Evolutionary conservation across 768 basidiomycete species (phyloP).

Genomic region (Boletus bicolor): DNA sequence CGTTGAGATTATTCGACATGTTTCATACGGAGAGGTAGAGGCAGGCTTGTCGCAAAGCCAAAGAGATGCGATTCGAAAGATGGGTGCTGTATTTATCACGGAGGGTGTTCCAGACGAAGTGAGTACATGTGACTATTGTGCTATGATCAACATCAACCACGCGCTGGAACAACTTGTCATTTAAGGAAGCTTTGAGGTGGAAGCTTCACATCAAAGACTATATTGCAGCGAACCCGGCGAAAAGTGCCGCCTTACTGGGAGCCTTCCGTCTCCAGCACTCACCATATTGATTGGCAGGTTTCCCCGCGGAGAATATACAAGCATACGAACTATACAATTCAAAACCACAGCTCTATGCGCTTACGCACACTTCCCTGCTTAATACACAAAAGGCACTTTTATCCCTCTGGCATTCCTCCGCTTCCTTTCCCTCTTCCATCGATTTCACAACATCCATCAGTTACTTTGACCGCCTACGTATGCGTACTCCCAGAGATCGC

Average conservation of each 20-base stretch:
- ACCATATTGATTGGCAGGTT: slow-evolving; percentile 40
- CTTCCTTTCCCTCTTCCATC: slow-evolving; percentile 40
- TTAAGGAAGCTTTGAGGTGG: slow-evolving; percentile 58
- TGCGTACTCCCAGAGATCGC: slow-evolving; percentile 67
- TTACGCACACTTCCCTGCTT: slow-evolving; percentile 60
- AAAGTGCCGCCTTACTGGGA: slow-evolving; percentile 36
- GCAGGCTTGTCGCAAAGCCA: slow-evolving; percentile 47
- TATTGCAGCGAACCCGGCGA: slow-evolving; percentile 49
- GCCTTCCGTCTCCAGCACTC: neutral
- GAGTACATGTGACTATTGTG: slow-evolving; percentile 16
- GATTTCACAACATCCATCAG: slow-evolving; percentile 58
- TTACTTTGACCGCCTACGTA: slow-evolving; percentile 74
- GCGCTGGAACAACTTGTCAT: neutral
- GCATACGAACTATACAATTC: slow-evolving; percentile 76
- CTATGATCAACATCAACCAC: neutral
- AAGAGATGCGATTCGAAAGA: slow-evolving; percentile 42
- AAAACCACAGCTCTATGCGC: slow-evolving; percentile 57
- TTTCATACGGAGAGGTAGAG: slow-evolving; percentile 45
- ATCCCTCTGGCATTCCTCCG: slow-evolving; percentile 49
- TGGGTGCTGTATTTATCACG: slow-evolving; percentile 55
- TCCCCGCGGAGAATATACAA: slow-evolving; percentile 64
- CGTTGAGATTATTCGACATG: slow-evolving; percentile 48
- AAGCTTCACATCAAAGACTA: slow-evolving; percentile 54
- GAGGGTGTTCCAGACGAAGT: slow-evolving; percentile 56
- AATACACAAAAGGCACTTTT: slow-evolving; percentile 56